A percentile compares a stretch with the other conserved stretches of the same genome.
These are phyloP conservation scores for Lentinula novae-zelandiae DNA, from an alignment of 1,284 basidiomycete genomes.

Conservation along the genomic window DNA sequence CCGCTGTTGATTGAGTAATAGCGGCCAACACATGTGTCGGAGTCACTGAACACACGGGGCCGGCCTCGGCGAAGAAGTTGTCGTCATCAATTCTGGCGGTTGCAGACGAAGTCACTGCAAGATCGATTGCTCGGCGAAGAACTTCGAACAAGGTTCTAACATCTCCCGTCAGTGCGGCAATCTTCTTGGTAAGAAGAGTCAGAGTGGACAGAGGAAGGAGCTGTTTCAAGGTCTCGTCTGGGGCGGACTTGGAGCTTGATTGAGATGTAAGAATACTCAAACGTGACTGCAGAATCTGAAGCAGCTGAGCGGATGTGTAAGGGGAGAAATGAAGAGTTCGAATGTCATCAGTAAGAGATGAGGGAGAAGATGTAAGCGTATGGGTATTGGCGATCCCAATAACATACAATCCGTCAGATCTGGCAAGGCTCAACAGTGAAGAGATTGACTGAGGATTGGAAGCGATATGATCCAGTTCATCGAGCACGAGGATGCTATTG, in stretches of 20 bases:
- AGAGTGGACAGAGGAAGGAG: constrained; percentile 61
- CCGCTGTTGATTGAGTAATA: constrained; percentile 49
- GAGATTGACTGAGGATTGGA: constrained; percentile 52
- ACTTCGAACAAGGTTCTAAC: constrained; percentile 75
- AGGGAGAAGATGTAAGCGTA: constrained; percentile 50
- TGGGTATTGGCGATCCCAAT: constrained; percentile 84
- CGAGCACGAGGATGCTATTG: constrained; percentile 65
- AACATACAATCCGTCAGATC: constrained; percentile 49
- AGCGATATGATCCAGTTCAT: constrained; percentile 76
- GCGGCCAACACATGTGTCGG: constrained; percentile 65
- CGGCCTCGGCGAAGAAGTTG: constrained; percentile 35
- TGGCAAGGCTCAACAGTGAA: constrained; percentile 57
- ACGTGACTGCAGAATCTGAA: constrained; percentile 60
- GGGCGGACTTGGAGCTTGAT: constrained; percentile 16
- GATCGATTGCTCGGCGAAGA: constrained; percentile 70
- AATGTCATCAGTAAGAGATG: constrained; percentile 40
- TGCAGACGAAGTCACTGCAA: constrained; percentile 39
- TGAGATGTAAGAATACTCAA: constrained; percentile 37
- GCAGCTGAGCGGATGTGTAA: constrained; percentile 65
- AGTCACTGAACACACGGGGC: constrained; percentile 43
- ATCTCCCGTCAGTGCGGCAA: constrained; percentile 75
- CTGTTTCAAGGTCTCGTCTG: constrained; percentile 28
- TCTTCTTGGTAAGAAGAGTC: constrained; percentile 69
- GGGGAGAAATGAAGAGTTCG: constrained; percentile 73
- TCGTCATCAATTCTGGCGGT: background rate